A percentile compares a stretch with the other conserved stretches of the same genome.
phyloP scores from a whole-genome alignment of 2,329 filamentous ascomycete genomes.

The Talaromyces atroroseus region DNA sequence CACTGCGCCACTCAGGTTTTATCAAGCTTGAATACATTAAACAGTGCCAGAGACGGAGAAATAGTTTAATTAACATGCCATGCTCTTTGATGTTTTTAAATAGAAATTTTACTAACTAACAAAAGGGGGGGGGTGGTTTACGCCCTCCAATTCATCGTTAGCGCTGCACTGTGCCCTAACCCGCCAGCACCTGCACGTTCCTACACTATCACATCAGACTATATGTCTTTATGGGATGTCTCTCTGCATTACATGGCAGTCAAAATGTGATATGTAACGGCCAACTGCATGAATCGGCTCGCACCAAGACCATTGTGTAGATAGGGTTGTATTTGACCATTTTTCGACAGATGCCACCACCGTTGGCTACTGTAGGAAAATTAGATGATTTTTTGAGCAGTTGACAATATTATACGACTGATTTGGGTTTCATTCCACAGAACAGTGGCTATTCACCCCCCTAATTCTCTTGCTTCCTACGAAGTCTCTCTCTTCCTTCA shows the following conservation, averaged over 20 bases:
- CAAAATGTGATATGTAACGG: not conserved
- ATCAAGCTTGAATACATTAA: not conserved
- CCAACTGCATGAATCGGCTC: not conserved
- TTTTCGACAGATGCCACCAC: not conserved
- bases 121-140: not conserved
- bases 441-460: not conserved
- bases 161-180: not conserved
- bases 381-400: no score
- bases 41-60: not conserved
- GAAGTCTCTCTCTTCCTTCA: not conserved
- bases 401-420: not conserved
- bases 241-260: not conserved
- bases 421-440: not conserved
- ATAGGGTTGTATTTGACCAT: not conserved
- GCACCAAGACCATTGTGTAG: not conserved
- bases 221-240: no score
- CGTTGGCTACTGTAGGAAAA: no score
- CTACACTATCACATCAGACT: not conserved
- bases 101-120: no score
- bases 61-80: not conserved
- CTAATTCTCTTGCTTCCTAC: not conserved
- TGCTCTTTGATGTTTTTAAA: no score
- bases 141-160: not conserved
- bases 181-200: not conserved
- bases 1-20: not conserved